phyloP scores from a whole-genome alignment of 176 grass and related monocot genomes.

The Guadua angustifolia region DNA sequence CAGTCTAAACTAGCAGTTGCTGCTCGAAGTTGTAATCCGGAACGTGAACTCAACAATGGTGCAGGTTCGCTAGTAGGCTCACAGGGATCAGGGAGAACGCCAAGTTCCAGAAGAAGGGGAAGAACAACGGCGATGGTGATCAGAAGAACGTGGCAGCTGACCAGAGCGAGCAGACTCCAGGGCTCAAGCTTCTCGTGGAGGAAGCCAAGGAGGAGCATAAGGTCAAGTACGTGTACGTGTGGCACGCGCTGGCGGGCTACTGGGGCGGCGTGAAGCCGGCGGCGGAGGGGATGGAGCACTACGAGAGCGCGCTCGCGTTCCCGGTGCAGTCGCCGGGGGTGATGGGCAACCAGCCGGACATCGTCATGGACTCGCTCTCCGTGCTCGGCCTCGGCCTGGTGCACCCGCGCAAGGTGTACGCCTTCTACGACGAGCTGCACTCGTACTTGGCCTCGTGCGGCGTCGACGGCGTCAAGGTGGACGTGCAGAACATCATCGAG shows the following conservation, averaged over 20 bases:
- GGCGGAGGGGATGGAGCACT: slow-evolving; percentile 63
- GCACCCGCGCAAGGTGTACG: slow-evolving; percentile 52
- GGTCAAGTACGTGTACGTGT: slow-evolving; percentile 64
- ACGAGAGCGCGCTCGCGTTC: slow-evolving; percentile 49
- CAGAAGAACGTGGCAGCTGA: neutral
- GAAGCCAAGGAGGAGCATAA: slow-evolving; percentile 49
- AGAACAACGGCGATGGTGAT: neutral
- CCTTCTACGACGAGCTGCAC: slow-evolving; percentile 64
- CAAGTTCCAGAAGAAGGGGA: slow-evolving; percentile 48
- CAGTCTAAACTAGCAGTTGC: no score
- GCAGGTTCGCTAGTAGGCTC: slow-evolving; percentile 54
- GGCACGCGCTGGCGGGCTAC: slow-evolving; percentile 61
- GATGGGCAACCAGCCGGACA: slow-evolving; percentile 59
- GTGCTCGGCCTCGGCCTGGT: slow-evolving; percentile 58
- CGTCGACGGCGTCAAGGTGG: slow-evolving; percentile 56
- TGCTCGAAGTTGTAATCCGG: no score
- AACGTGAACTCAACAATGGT: neutral
- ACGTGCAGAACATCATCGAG: slow-evolving; percentile 54
- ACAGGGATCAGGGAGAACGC: slow-evolving; percentile 61
- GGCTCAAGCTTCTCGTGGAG: slow-evolving; percentile 49
- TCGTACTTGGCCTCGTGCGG: slow-evolving; percentile 53
- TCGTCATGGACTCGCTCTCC: slow-evolving; percentile 54
- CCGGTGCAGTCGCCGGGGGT: slow-evolving; percentile 61
- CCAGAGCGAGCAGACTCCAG: neutral
- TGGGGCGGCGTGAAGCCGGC: slow-evolving; percentile 63